Conservation (phyloP, 257 asterid genomes). For the Solanum stenotomum region DNA sequence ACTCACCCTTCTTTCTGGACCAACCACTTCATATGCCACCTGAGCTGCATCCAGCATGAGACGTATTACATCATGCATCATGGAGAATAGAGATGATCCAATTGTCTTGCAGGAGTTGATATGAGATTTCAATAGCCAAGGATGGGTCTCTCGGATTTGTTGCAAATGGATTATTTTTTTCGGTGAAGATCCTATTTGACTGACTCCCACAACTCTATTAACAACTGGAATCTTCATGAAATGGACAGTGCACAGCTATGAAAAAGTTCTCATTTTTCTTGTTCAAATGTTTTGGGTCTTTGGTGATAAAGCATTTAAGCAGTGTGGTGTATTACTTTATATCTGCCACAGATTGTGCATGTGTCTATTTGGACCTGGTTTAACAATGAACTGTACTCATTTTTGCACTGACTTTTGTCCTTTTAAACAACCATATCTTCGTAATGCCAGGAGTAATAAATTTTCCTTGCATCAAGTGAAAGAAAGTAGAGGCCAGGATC, state of each 20-base stretch:
- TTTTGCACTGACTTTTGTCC: neutral
- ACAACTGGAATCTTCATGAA: neutral
- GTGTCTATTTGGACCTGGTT: neutral
- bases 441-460: neutral
- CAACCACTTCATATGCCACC: neutral
- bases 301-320: neutral
- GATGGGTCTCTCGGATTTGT: neutral
- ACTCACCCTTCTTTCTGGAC: neutral
- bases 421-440: neutral
- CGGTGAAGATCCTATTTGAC: neutral
- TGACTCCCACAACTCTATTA: neutral
- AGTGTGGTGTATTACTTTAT: neutral
- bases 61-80: neutral
- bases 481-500: neutral
- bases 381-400: neutral
- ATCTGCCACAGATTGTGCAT: neutral
- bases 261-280: neutral
- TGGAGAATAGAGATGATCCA: neutral
- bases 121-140: neutral
- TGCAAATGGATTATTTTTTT: neutral
- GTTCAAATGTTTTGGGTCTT: neutral
- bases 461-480: neutral
- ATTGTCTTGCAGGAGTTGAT: neutral
- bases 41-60: neutral
- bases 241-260: neutral